phyloP scores from a whole-genome alignment of 129 eudicot species.

The Lactuca sativa region DNA sequence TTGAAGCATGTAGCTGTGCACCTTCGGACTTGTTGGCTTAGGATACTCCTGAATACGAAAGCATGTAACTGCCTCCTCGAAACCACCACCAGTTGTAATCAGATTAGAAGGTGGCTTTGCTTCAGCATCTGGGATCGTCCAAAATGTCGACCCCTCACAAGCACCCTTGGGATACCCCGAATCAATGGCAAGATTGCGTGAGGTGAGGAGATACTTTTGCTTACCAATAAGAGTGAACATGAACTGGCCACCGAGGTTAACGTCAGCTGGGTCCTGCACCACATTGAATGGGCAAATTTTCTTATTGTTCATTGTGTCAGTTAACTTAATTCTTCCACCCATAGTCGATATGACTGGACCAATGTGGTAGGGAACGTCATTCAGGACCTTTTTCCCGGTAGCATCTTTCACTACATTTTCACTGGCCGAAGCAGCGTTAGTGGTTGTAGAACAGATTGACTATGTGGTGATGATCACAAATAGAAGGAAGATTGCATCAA shows the following conservation, averaged over 20 bases:
- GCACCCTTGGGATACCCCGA: neutral
- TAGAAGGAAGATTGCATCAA: neutral
- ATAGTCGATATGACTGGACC: conserved; percentile 16
- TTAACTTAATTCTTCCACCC: conserved; percentile 23
- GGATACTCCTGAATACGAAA: conserved; percentile 21
- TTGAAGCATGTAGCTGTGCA: conserved; percentile 31
- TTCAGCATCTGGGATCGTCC: neutral
- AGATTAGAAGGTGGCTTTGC: conserved; percentile 18
- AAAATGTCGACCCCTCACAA: neutral
- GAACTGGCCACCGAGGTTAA: conserved; percentile 13
- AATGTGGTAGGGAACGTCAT: conserved; percentile 10
- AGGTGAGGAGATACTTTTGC: neutral
- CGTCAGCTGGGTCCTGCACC: conserved; percentile 1
- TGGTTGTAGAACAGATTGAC: conserved; percentile 6
- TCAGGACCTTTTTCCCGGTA: conserved; percentile 15
- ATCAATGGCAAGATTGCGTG: conserved; percentile 5
- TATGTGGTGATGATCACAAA: neutral
- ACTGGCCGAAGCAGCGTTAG: neutral
- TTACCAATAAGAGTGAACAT: neutral
- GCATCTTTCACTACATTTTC: neutral
- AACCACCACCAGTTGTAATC: neutral
- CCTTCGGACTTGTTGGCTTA: conserved; percentile 17
- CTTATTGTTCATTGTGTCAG: neutral
- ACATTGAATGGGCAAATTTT: conserved; percentile 5
- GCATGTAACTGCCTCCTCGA: conserved; percentile 2